Evolutionary conservation across 2,329 filamentous ascomycete species (phyloP).

Genomic region (Verticillium albo-atrum): DNA sequence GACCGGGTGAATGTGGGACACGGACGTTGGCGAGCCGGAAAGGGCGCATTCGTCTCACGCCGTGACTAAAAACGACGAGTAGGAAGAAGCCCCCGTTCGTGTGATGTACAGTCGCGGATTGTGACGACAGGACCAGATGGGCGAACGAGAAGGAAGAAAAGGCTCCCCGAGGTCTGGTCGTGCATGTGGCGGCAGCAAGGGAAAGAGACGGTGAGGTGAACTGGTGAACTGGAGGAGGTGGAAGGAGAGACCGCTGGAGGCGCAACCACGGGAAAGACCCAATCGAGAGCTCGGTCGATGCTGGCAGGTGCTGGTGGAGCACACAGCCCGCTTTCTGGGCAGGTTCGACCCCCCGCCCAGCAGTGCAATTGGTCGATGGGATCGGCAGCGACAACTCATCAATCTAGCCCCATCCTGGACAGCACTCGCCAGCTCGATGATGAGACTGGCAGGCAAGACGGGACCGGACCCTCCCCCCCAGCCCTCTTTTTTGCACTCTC

Average conservation of each 20-base stretch:
- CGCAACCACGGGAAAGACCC: neutral
- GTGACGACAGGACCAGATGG: neutral
- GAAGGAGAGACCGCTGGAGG: neutral
- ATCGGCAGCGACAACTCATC: slow-evolving; percentile 26
- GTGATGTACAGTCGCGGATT: neutral
- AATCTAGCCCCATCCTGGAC: slow-evolving; percentile 16
- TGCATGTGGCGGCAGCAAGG: neutral
- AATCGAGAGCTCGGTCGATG: neutral
- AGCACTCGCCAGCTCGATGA: neutral
- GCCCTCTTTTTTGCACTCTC: neutral
- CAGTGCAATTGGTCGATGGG: slow-evolving; percentile 20
- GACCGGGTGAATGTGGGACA: neutral
- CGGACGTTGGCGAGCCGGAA: neutral
- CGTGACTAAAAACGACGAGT: neutral
- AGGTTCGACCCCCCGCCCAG: slow-evolving; percentile 12
- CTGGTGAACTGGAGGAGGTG: neutral
- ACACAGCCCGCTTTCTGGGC: slow-evolving; percentile 12
- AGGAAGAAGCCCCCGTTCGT: neutral
- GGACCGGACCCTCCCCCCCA: neutral
- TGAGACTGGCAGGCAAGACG: too few species aligned
- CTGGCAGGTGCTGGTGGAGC: slow-evolving; percentile 6
- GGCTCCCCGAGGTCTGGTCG: neutral
- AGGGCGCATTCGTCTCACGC: neutral
- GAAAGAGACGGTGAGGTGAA: neutral
- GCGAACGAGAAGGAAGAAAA: neutral